Evolutionary conservation across 345 rosid species (phyloP), one percentile per base, ranked within the genome.

Genomic region (Clausena lansium): DNA sequence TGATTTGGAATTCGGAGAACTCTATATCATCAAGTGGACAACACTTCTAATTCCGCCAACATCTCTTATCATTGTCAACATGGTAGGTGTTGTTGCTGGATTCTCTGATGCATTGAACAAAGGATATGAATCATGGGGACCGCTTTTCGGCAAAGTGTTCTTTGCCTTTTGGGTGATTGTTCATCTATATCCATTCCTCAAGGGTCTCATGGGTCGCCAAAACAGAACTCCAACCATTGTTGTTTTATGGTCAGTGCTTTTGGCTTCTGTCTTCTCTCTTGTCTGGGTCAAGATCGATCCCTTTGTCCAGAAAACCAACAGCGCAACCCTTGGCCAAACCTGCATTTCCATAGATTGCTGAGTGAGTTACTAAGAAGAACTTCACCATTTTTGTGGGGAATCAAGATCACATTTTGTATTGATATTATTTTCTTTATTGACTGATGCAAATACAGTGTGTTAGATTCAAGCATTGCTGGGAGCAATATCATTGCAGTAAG

Each of bases 161-260:
- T 96, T 96, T 71, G 92, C 99, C 70, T 87, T 96, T 70, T 96
- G 99, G 99, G 99, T 94, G 76, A 91, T 96, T 76, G 87, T 93
- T 69, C 98, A 94, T 92, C 93, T 96, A 69, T 94, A 96, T 85
- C 98, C 99, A 50, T 94, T 96, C 93, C 97, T 96, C 39, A 92
- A 96, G 81, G 99, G 99, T 87, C 95, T 96, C n/a, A 93, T 96
- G 99, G 98, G 99, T 36, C 89, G 97, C 79, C 99, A 96, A 79
- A 94, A 96, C 87, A 80, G 98, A 82, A 94, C 97, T 19, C 99
- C 98, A 1, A 96, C 99, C 74, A 92, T 96, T 71, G 97, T 96
- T 78, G 84, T 96, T 17, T 89, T 96, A 22, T 94, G 98, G 99
- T 96, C 98, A n/a, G 92, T 94, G 80, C 79, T 94, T 54, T 81